Evolutionary conservation across 2,329 filamentous ascomycete genomes (phyloP), one percentile per base, ranked within the genome.

Genomic region (Xylariaceae sp.): DNA sequence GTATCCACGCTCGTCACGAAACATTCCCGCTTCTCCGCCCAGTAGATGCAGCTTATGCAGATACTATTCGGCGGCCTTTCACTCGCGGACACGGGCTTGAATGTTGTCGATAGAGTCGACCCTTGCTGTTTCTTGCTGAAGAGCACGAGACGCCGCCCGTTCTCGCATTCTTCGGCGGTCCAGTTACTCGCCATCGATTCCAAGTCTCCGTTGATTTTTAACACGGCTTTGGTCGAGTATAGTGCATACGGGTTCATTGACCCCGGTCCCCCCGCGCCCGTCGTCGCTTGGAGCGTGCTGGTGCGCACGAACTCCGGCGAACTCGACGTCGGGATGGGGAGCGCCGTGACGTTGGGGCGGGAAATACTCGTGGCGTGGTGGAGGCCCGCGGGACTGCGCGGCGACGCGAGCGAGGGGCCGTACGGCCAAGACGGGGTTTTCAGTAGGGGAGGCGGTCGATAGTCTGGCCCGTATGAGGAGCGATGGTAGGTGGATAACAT

Each of bases 1-100:
- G 93, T 97, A 74, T 99, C 94, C 15, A 99, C 94, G 55, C 92
- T 97, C 2, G 94, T 97, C 56, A 97, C 92, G 73, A 87, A 97
- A 74, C 88, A 96, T 69, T 96, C 90, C 52, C 86, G 80, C 76
- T 92, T 95, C 75, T 96, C 92, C 60, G 88, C 88, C 94, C 94
- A 99, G 80, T 87, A 92, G 70, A 99, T 99, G 78, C 94, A 99
- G 75, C 92, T 97, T 72, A 99, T 90, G 76, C 92, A 96, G 62
- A 95, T 93, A 75, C 88, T 92, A 76, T 93, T 89, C 2, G 87
- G 85, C 1, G 88, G 84, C 18, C 92, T 85, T 63, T 96, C 89
- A 69, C 91, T 89, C 11, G 86, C 85, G 13, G 89, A 81, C 51
- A 97, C 87, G 0, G 92, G 80, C 53, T 87, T 85, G 77, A 97